Evolutionary conservation across 2,329 filamentous ascomycete genomes (phyloP), one percentile per base, ranked within the genome.

Genomic region (Knufia petricola): DNA sequence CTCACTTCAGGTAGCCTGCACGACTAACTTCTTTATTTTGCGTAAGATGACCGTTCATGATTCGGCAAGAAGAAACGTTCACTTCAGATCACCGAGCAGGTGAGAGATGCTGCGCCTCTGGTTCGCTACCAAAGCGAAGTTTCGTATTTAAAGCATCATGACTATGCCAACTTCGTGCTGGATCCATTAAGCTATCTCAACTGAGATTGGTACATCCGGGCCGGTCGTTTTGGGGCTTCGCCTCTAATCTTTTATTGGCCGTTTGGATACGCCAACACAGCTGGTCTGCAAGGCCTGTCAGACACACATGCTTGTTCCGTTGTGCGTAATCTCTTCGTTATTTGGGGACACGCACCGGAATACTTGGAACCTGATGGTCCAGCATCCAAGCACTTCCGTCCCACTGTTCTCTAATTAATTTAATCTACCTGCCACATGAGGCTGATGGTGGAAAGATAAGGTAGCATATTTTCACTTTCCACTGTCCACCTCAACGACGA

Each of bases 131-230:
- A n/a, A n/a, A 8, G 36, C 24, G 21, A 26, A 8, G 28, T 20
- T 20, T 46, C 32, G 31, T 46, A 30, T 46, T 42, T 19, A 15
- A 19, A 36, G 30, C 12, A 36, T 46, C 44, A n/a, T 39, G 44
- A 6, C 44, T 12, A 47, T 37, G 28, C 19, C 31, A 21, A 15
- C 19, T 13, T 46, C 28, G 28, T 19, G 30, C 21, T 15, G 30
- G 31, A 46, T 4, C 28, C 19, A 23, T 4, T 8, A 3, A 21
- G 19, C 4, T 12, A 24, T 40, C 37, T 24, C 37, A 23, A 40
- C 37, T 6, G 8, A n/a, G 37, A 9, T 24, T 40, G 37, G 37
- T 17, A 40, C 19, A 6, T 9, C 34, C 19, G 37, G 21, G 37
- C 15, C 9, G 37, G n/a, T 6, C 19, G 6, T 9, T 4, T 3